phyloP scores from a whole-genome alignment of 192 early-diverging fungal species.

The Gigaspora rosea region DNA sequence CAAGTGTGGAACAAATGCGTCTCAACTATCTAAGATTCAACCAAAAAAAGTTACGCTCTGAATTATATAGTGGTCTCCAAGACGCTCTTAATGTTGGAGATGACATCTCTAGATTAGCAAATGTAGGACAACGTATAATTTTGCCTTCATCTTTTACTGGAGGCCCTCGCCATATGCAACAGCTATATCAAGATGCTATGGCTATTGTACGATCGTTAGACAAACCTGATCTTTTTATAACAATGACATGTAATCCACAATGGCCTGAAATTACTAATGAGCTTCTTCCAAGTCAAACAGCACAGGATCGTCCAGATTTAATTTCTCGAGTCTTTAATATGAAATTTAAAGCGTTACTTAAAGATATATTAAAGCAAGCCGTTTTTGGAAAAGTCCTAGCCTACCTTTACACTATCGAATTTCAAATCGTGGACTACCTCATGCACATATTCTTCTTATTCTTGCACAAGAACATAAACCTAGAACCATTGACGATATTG shows the following conservation, averaged over 20 bases:
- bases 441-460: constrained; percentile 44
- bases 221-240: constrained; percentile 46
- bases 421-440: constrained; percentile 47
- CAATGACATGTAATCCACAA: constrained; percentile 39
- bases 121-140: not conserved
- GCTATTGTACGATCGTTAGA: constrained; percentile 33
- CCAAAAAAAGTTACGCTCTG: too few species aligned
- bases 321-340: constrained; percentile 28
- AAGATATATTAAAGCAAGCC: constrained; percentile 25
- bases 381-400: constrained; percentile 35
- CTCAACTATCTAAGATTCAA: too few species aligned
- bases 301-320: constrained; percentile 35
- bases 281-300: constrained; percentile 18
- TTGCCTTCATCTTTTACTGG: constrained; percentile 29
- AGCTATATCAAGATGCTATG: constrained; percentile 35
- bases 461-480: constrained; percentile 24
- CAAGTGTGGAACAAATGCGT: too few species aligned
- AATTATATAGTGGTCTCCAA: too few species aligned
- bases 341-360: constrained; percentile 30
- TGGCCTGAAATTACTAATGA: constrained; percentile 35
- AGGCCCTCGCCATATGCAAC: constrained; percentile 30
- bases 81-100: too few species aligned
- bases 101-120: too few species aligned
- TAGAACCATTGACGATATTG: constrained; percentile 28
- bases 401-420: not conserved